phyloP scores from a whole-genome alignment of 2,329 filamentous ascomycete species.

The Alternaria postmessia region DNA sequence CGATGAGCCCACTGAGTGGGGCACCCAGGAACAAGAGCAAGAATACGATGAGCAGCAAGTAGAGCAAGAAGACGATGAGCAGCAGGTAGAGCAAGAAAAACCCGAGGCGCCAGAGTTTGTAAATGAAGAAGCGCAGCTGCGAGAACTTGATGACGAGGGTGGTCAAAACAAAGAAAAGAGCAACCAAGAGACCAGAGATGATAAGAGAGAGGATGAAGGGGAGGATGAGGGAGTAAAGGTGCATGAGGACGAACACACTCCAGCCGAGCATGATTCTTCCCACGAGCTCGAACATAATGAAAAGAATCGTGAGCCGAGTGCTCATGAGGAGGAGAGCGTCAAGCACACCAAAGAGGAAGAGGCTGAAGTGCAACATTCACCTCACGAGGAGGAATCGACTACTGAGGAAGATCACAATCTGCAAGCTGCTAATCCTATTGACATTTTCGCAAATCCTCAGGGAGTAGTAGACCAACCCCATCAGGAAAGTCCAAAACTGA shows the following conservation, averaged over 20 bases:
- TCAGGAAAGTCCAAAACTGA: background rate
- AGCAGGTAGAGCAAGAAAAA: background rate
- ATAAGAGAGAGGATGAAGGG: conserved; percentile 2
- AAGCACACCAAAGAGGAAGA: conserved; percentile 2
- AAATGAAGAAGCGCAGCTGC: conserved; percentile 8
- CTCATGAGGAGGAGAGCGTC: conserved; percentile 1
- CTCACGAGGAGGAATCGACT: background rate
- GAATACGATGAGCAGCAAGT: conserved; percentile 9
- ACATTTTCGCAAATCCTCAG: conserved; percentile 1
- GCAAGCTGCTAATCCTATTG: conserved; percentile 4
- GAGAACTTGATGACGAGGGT: conserved; percentile 10
- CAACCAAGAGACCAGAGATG: background rate
- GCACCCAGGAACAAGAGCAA: conserved; percentile 22
- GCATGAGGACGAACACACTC: conserved; percentile 8
- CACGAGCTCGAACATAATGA: background rate
- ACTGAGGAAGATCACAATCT: background rate
- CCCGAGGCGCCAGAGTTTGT: conserved; percentile 5
- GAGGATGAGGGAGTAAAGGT: conserved; percentile 2
- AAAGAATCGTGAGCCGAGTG: background rate
- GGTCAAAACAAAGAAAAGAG: conserved; percentile 3
- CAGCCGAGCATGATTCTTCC: background rate
- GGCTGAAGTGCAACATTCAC: background rate
- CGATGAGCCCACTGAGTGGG: conserved; percentile 33
- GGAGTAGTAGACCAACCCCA: conserved; percentile 1
- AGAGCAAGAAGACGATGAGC: conserved; percentile 5